phyloP scores from a whole-genome alignment of 2,329 filamentous ascomycete species.

The Fusarium sp. region DNA sequence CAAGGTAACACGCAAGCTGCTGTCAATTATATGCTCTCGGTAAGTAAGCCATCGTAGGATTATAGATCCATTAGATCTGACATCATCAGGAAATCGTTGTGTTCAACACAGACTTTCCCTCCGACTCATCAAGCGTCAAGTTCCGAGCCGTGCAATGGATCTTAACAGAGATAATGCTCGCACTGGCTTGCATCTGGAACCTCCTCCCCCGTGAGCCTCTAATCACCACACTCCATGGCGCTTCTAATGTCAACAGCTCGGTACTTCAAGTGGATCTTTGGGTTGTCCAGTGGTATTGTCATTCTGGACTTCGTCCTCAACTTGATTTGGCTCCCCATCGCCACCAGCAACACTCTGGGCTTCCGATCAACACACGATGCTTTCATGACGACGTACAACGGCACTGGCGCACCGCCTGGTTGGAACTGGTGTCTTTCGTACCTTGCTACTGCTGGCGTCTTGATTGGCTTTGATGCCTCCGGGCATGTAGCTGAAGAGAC shows the following conservation, averaged over 20 bases:
- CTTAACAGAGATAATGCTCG: not conserved
- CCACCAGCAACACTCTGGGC: not conserved
- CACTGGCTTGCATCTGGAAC: not conserved
- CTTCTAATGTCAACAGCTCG: not conserved
- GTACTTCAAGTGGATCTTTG: constrained; percentile 2
- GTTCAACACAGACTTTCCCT: not conserved
- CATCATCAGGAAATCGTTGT: not conserved
- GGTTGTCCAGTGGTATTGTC: not conserved
- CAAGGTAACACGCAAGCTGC: not conserved
- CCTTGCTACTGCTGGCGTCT: not conserved
- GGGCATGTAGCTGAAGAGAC: not conserved
- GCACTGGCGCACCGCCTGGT: not conserved
- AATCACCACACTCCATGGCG: fast-evolving
- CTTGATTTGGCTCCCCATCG: not conserved
- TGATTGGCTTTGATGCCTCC: not conserved
- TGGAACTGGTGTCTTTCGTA: not conserved
- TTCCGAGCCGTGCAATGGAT: not conserved
- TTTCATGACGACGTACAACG: not conserved
- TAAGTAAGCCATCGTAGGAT: too few relatives aligned
- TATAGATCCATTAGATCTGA: too few relatives aligned
- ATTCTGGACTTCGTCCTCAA: not conserved
- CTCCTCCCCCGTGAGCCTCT: not conserved
- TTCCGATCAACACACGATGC: not conserved
- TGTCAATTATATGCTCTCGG: not conserved
- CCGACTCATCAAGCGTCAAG: not conserved